Evolutionary conservation across 2,329 filamentous ascomycete genomes (phyloP), one percentile per base, ranked within the genome.

Genomic region (Metarhizium anisopliae): DNA sequence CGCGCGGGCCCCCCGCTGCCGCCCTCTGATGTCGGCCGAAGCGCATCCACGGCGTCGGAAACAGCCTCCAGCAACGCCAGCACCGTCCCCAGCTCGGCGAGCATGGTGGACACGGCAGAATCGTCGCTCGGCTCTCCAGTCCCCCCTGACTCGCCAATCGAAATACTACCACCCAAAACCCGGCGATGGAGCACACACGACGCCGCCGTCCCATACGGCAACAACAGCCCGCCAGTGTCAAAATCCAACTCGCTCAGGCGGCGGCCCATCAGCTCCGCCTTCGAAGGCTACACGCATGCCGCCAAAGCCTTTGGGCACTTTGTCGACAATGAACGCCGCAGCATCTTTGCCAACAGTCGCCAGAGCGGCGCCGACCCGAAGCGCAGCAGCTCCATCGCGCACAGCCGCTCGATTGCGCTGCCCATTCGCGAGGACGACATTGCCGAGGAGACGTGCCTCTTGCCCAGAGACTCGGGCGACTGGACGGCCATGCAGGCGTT

Each of bases 401-500:
- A 62, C 38, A 55, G 53, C 51, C 59, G 60, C 50, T 52, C 57
- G 35, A 57, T 53, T 8, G 51, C 56, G 10, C 55, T 58, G 49
- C 55, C 57, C 16, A 59, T 59, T 7, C 55, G 53, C 20, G 60
- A 59, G 35, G 58, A 63, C n/a, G 60, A 63, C 38, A 61, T 59
- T 20, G 59, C 63, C 18, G 64, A 65, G 20, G 63, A 70, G 50
- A 60, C 65, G 11, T 64, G 63, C 43, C 59, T 66, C 8, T 47
- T 64, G 30, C 45, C 61, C 2, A 53, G 55, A 4, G 68, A 72
- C 18, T 65, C 67, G 20, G 65, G 66, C 16, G 70, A 74, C 54
- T 73, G 70, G 70, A 61, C 63, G 10, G 66, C 66, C 10, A 72
- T 72, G 70, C 67, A 72, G 56, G 63, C 63, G 1, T 71, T 72